These are phyloP conservation scores for Leccinum barrowsii DNA, from an alignment of 768 basidiomycete genomes.

Conservation along the genomic window DNA sequence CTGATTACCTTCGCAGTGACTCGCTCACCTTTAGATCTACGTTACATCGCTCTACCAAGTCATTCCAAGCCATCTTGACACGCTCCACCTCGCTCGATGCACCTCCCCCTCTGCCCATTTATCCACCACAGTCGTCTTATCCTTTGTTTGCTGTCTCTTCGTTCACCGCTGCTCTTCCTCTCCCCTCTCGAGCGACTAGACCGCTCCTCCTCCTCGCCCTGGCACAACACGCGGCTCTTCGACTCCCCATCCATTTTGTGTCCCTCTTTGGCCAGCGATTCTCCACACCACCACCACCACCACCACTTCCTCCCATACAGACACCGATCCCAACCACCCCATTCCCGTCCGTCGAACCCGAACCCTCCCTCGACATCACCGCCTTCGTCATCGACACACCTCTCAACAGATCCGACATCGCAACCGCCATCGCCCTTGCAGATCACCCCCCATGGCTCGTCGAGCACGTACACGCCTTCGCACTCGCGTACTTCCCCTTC, in stretches of 20 bases:
- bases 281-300: slow-evolving; percentile 26
- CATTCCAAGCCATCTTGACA: slow-evolving; percentile 37
- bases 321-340: not conserved
- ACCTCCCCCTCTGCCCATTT: slow-evolving; percentile 53
- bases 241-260: slow-evolving; percentile 73
- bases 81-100: slow-evolving; percentile 37
- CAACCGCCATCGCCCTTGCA: slow-evolving; percentile 44
- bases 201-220: slow-evolving; percentile 46
- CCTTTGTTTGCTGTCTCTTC: slow-evolving; percentile 46
- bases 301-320: slow-evolving; percentile 25
- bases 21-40: slow-evolving; percentile 43
- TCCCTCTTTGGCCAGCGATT: slow-evolving; percentile 63
- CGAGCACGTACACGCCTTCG: slow-evolving; percentile 58
- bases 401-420: slow-evolving; percentile 52
- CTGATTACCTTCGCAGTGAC: slow-evolving; percentile 28
- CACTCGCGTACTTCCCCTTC: slow-evolving; percentile 55
- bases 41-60: slow-evolving; percentile 37
- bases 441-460: slow-evolving; percentile 54
- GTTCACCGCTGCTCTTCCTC: slow-evolving; percentile 32
- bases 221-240: slow-evolving; percentile 20
- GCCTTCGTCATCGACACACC: slow-evolving; percentile 55
- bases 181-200: slow-evolving; percentile 39
- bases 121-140: slow-evolving; percentile 39
- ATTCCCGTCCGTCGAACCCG: slow-evolving; percentile 26
- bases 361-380: slow-evolving; percentile 47